Evolutionary conservation across 768 basidiomycete species (phyloP), one percentile per base, ranked within the genome.

Genomic region (Gloeopeniophorella convolvens): DNA sequence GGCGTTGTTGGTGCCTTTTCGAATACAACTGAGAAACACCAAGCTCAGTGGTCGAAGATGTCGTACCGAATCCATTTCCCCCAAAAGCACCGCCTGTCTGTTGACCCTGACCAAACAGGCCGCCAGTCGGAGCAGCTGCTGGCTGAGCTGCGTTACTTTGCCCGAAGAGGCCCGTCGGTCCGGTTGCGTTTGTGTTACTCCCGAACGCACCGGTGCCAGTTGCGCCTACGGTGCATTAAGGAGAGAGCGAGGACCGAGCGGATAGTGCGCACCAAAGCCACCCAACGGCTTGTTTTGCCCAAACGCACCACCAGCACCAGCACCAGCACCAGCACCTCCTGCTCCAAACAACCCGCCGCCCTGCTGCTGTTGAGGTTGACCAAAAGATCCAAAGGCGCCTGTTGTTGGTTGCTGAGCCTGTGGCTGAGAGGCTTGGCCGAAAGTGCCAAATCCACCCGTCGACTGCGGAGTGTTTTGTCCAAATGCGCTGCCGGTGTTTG

Each of bases 371-470:
- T 58, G 56, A 31, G 59, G 59, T n/a, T 62, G 61, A 11, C 59
- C 57, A 61, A 76, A 75, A 0, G 68, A 63, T 20, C 72, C 65
- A 41, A 65, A 65, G 4, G 47, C 56, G 9, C 47, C 39, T 9
- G 56, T 11, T 6, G 54, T 45, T 27, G 56, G 72, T 34, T 63
- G 72, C 49, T 65, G 63, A 34, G 59, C 51, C 0, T 51, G 45
- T n/a, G 46, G 57, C n/a, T 51, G 50, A 16, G 50, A 13, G 16
- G 46, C 10, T 26, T 63, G 61, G 41, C 63, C 63, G 45, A 66
- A 67, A 4, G 63, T 47, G 23, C 62, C 59, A 39, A 58, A 58
- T 3, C 42, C 54, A 13, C 60, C 62, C 18, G 59, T 40, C 6
- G 58, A 28, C 34, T 54, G 58, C 34, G 50, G 45, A 7, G 56